Percentiles rank a stretch among this genome's conserved stretches.
These are phyloP conservation scores for Geoglossum cookeanum DNA, from an alignment of 2,329 filamentous ascomycete species.

Conservation along the genomic window DNA sequence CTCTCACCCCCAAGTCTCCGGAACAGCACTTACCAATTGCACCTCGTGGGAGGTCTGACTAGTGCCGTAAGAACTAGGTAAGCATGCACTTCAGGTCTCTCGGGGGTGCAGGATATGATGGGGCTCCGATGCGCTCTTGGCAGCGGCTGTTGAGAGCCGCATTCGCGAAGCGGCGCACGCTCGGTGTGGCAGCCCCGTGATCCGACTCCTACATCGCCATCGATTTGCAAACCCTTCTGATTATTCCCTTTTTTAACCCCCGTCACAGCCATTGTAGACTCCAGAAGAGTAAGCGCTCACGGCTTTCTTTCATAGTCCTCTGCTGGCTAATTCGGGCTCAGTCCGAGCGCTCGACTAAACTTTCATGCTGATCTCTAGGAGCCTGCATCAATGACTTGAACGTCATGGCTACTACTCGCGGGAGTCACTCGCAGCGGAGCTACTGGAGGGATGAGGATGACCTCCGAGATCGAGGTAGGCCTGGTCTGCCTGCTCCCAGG, in stretches of 20 bases:
- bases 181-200: not conserved
- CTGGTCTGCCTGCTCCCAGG: not conserved
- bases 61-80: conserved; percentile 1
- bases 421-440: conserved; percentile 1
- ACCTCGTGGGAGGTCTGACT: not conserved
- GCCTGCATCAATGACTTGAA: conserved; percentile 1
- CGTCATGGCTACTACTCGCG: not conserved
- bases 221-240: not conserved
- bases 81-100: conserved; percentile 2
- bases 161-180: conserved; percentile 1
- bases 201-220: conserved; percentile 1
- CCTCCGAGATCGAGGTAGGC: not conserved
- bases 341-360: not conserved
- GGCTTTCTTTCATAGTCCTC: not conserved
- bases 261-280: not conserved
- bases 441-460: conserved; percentile 1
- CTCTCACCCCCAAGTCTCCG: not conserved
- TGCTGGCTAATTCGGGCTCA: not conserved
- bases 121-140: not conserved
- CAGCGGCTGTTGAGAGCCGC: not conserved
- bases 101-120: not conserved
- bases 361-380: not conserved
- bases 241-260: not conserved
- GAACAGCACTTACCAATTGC: not conserved
- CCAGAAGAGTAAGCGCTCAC: not conserved